Base-by-base conservation (phyloP, 768 basidiomycete species). In the Harrya chromipes region DNA sequence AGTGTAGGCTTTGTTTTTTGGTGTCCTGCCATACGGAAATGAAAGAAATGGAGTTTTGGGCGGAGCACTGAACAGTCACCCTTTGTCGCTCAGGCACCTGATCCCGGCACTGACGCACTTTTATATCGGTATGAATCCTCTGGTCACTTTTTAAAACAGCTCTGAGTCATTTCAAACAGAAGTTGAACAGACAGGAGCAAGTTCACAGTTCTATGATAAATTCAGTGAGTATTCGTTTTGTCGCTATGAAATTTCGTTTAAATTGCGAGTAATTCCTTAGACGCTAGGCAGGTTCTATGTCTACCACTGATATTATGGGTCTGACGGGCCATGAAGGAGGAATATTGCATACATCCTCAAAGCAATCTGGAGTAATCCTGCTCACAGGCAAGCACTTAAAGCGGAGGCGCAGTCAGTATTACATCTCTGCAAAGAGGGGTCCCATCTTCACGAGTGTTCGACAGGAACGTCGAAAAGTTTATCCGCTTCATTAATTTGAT, bases 161-260 rank as follows among this genome's bases (percentile, higher is more conserved):
- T 37, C 19, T 29, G 49, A 44, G 7, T 19, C 37, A 17, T 42
- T 40, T 6, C 19, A 31, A 43, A 48, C 64, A 95, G 95, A 98
- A 80, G 94, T 97, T 39, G 97, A 99, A 67, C 87, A 88, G 59
- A 99, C 97, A 0, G 97, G 97, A 26, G 91, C 94, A 19, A 95
- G 94, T 63, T 95, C 94, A 0, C 95, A 98, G 63, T 98, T 99
- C 72, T 98, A 97, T 70, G 95, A 97, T 68, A 94, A 97, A 83
- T 95, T 94, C 63, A 90, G 90, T 90, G 61, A 56, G 87, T 80
- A 14, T 4, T 24, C 16, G n/a, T 42, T 49, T 56, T 42, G 26
- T 44, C 39, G 21, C 11, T 14, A 9, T 33, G 7, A 26, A 39
- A 35, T 8, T 64, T 58, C 23, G 37, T 42, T 26, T 49, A 11